Conservation (phyloP, 768 basidiomycete genomes). For the Amanita molliuscula region DNA sequence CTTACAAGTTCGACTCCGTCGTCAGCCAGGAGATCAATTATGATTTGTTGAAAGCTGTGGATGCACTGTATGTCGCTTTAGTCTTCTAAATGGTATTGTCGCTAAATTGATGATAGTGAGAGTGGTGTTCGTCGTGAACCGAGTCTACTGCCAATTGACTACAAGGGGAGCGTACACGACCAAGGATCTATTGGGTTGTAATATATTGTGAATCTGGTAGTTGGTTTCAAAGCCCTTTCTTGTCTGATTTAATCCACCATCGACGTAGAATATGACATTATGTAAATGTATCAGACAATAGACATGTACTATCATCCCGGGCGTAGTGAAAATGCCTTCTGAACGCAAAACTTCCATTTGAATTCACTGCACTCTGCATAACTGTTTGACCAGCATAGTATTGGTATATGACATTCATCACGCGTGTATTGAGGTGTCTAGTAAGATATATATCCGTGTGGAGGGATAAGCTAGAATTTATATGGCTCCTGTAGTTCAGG, state of each 20-base stretch:
- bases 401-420: too few species aligned
- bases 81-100: neutral
- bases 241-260: neutral
- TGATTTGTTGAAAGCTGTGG: slow-evolving; percentile 81
- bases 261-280: too few species aligned
- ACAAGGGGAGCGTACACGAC: slow-evolving; percentile 37
- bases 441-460: too few species aligned
- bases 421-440: too few species aligned
- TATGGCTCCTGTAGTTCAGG: too few species aligned
- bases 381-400: too few species aligned
- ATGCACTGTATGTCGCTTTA: slow-evolving; percentile 69
- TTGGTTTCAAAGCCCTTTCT: neutral
- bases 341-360: too few species aligned
- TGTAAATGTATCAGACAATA: too few species aligned
- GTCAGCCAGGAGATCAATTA: slow-evolving; percentile 90
- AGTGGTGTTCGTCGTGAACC: slow-evolving; percentile 53
- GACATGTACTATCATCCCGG: too few species aligned
- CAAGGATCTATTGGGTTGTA: slow-evolving; percentile 33
- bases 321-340: too few species aligned
- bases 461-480: too few species aligned
- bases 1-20: slow-evolving; percentile 89
- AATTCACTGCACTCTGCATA: too few species aligned
- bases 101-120: slow-evolving; percentile 35
- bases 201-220: neutral
- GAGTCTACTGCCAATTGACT: slow-evolving; percentile 54